Conservation (phyloP, 345 rosid species). For the Luvunga scandens region DNA sequence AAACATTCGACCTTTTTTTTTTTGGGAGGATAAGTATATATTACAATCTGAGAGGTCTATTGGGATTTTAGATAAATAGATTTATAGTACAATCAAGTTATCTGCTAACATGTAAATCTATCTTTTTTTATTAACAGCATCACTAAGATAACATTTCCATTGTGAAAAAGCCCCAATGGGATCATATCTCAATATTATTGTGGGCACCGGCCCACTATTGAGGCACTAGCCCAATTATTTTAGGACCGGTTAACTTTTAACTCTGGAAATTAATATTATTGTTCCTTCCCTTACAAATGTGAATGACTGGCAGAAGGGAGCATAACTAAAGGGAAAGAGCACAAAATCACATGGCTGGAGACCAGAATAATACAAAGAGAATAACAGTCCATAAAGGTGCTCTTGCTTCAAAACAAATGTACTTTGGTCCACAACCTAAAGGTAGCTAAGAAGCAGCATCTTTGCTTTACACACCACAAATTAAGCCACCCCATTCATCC, state of each 20-base stretch:
- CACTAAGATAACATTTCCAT: too few relatives aligned
- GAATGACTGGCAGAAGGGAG: neutral
- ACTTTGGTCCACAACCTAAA: slow-evolving; percentile 1
- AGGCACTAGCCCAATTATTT: too few relatives aligned
- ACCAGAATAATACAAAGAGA: neutral
- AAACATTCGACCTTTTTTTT: too few relatives aligned
- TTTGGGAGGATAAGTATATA: too few relatives aligned
- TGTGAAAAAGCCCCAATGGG: too few relatives aligned
- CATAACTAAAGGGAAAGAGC: neutral
- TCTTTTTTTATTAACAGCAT: too few relatives aligned
- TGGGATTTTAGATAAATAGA: too few relatives aligned
- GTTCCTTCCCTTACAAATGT: neutral
- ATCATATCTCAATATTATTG: too few relatives aligned
- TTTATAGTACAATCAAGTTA: too few relatives aligned
- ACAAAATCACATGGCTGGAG: neutral
- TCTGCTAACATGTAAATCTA: too few relatives aligned
- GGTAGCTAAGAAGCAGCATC: neutral
- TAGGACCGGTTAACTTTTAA: neutral
- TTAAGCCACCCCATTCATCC: neutral
- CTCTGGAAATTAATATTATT: neutral
- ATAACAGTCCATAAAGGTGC: neutral
- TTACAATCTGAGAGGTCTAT: too few relatives aligned
- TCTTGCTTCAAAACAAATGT: neutral
- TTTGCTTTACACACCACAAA: neutral
- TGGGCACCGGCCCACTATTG: too few relatives aligned